Evolutionary conservation across 768 basidiomycete genomes (phyloP).

Genomic region (Gelatoporia subvermispora): DNA sequence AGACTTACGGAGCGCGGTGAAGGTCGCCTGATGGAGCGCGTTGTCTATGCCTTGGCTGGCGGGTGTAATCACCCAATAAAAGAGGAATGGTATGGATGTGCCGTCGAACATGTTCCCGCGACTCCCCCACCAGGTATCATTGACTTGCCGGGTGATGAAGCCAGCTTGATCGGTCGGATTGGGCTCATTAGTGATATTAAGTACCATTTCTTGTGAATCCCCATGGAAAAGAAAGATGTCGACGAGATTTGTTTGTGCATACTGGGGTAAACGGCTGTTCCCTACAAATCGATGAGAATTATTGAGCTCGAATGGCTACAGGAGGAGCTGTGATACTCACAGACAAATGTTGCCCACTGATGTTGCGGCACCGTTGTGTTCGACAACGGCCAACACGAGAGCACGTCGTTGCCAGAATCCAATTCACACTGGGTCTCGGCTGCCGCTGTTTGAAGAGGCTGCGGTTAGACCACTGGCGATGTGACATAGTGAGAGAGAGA

Average conservation of each 20-base stretch:
- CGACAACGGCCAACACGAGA: slow-evolving; percentile 70
- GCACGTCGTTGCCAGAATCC: slow-evolving; percentile 61
- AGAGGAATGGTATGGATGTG: slow-evolving; percentile 57
- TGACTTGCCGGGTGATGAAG: slow-evolving; percentile 45
- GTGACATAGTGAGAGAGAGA: background rate
- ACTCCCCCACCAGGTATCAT: slow-evolving; percentile 64
- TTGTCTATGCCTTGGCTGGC: slow-evolving; percentile 53
- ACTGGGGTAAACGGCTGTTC: slow-evolving; percentile 68
- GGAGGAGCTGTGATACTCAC: slow-evolving; percentile 42
- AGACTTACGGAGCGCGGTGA: slow-evolving; percentile 77
- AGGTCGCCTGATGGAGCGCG: slow-evolving; percentile 63
- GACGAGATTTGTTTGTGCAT: slow-evolving; percentile 58
- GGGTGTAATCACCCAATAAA: slow-evolving; percentile 74
- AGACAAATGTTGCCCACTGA: slow-evolving; percentile 73
- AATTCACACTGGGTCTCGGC: slow-evolving; percentile 50
- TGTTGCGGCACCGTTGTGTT: slow-evolving; percentile 62
- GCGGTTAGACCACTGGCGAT: background rate
- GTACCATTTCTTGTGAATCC: slow-evolving; percentile 52
- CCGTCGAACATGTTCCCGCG: slow-evolving; percentile 43
- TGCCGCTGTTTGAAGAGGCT: slow-evolving; percentile 13
- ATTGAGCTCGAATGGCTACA: slow-evolving; percentile 8
- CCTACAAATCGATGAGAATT: slow-evolving; percentile 38
- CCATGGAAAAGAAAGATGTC: slow-evolving; percentile 77
- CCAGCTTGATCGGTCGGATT: slow-evolving; percentile 56
- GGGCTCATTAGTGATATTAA: slow-evolving; percentile 33